These are phyloP conservation scores for Aspergillus avenaceus DNA, from an alignment of 495 filamentous ascomycete species.

Conservation along the genomic window DNA sequence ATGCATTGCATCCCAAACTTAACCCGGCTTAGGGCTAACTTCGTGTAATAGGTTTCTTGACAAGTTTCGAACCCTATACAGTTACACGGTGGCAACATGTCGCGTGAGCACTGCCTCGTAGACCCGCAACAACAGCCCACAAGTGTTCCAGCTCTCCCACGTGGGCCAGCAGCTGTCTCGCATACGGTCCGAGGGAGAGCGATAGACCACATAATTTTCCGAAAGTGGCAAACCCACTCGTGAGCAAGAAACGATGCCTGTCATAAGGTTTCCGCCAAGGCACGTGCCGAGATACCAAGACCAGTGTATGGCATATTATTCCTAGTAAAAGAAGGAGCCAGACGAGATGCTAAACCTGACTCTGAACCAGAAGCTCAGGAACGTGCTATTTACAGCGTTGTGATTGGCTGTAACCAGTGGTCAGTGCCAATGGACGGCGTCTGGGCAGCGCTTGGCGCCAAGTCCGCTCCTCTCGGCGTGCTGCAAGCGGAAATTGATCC, in stretches of 20 bases:
- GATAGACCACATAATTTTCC: background rate
- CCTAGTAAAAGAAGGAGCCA: background rate
- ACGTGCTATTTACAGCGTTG: conserved; percentile 2
- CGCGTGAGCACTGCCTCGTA: too few relatives aligned
- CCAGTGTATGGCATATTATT: background rate
- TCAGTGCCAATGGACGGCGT: background rate
- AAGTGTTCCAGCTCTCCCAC: too few relatives aligned
- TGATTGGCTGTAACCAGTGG: conserved; percentile 1
- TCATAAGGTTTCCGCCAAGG: background rate
- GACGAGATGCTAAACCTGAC: background rate
- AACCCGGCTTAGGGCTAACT: too few relatives aligned
- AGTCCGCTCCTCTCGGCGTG: conserved; percentile 15
- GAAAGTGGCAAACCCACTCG: background rate
- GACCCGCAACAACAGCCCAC: too few relatives aligned
- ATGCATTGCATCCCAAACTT: too few relatives aligned
- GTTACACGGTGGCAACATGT: too few relatives aligned
- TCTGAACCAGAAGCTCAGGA: conserved; percentile 10
- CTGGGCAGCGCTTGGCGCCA: conserved; percentile 6
- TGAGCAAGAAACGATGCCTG: background rate
- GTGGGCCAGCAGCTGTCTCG: background rate
- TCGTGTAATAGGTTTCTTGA: too few relatives aligned
- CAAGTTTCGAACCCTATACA: too few relatives aligned
- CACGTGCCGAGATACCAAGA: background rate
- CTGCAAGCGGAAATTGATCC: background rate
- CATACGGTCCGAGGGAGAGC: background rate